Evolutionary conservation across 257 asterid species (phyloP).

Genomic region (Asclepias syriaca): DNA sequence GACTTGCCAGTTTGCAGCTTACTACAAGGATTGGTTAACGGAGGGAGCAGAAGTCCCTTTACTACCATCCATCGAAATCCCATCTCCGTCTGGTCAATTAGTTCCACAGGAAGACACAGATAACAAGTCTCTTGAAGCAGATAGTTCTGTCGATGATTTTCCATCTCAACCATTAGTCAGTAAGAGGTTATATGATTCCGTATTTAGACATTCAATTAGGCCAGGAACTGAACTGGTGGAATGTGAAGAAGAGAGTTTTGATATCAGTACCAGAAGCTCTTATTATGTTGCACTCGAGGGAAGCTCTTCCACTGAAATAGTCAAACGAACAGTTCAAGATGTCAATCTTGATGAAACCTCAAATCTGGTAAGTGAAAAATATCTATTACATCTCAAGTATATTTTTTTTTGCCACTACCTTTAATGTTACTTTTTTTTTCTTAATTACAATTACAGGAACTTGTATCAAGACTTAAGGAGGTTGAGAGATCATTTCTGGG

Average conservation of each 20-base stretch:
- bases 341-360: constrained; percentile 25
- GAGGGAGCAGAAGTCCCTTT: constrained; percentile 57
- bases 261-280: constrained; percentile 35
- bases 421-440: not conserved
- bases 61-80: constrained; percentile 44
- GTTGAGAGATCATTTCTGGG: constrained; percentile 16
- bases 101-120: constrained; percentile 28
- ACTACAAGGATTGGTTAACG: constrained; percentile 76
- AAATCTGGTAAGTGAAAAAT: constrained; percentile 34
- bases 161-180: constrained; percentile 58
- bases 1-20: constrained; percentile 52
- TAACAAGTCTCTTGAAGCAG: constrained; percentile 22
- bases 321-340: constrained; percentile 22
- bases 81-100: constrained; percentile 31
- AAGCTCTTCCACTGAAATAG: constrained; percentile 32
- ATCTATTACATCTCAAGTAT: not conserved
- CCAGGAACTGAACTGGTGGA: constrained; percentile 23
- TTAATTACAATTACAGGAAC: constrained; percentile 20
- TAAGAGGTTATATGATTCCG: constrained; percentile 53
- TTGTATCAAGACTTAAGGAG: constrained; percentile 17
- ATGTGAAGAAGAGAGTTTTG: constrained; percentile 37
- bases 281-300: constrained; percentile 42
- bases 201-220: constrained; percentile 43
- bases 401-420: not conserved
- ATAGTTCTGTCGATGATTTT: constrained; percentile 40